Conservation (phyloP, 306 rosid genomes). For the Heteromeles arbutifolia region DNA sequence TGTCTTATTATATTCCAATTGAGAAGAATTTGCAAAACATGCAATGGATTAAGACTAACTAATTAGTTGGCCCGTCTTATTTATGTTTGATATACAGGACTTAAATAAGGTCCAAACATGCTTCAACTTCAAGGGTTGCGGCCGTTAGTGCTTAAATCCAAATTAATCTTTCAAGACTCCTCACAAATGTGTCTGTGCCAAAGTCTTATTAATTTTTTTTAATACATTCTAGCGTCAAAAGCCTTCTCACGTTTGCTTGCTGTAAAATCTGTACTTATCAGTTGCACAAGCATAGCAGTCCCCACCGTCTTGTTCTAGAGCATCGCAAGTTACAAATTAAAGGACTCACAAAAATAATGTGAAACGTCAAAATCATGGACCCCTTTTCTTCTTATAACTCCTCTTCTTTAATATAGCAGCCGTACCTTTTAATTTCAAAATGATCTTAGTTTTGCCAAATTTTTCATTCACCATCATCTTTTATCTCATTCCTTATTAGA, state of each 20-base stretch:
- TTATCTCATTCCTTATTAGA: too few species aligned
- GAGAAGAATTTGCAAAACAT: not conserved
- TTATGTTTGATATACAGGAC: not conserved
- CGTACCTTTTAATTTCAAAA: too few species aligned
- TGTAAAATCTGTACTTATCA: too few species aligned
- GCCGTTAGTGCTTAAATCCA: slow-evolving; percentile 21
- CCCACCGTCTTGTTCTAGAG: not conserved
- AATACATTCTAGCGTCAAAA: too few species aligned
- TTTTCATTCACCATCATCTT: too few species aligned
- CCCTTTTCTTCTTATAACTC: too few species aligned
- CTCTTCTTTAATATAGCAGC: too few species aligned
- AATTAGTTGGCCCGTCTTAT: not conserved
- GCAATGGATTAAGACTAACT: not conserved
- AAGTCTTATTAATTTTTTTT: not conserved
- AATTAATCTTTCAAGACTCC: not conserved
- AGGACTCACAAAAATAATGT: not conserved
- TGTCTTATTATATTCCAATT: not conserved
- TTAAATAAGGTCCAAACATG: not conserved
- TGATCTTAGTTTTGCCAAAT: too few species aligned
- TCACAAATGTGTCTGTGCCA: not conserved
- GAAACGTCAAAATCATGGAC: not conserved
- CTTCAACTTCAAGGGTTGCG: slow-evolving; percentile 31
- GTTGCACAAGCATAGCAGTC: too few species aligned
- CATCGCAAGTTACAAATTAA: not conserved
- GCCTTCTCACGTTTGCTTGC: too few species aligned